A percentile compares a stretch with the other conserved stretches of the same genome.
phyloP scores from a whole-genome alignment of 352 stramenopile species.

The Phytopythium ostracodes region DNA sequence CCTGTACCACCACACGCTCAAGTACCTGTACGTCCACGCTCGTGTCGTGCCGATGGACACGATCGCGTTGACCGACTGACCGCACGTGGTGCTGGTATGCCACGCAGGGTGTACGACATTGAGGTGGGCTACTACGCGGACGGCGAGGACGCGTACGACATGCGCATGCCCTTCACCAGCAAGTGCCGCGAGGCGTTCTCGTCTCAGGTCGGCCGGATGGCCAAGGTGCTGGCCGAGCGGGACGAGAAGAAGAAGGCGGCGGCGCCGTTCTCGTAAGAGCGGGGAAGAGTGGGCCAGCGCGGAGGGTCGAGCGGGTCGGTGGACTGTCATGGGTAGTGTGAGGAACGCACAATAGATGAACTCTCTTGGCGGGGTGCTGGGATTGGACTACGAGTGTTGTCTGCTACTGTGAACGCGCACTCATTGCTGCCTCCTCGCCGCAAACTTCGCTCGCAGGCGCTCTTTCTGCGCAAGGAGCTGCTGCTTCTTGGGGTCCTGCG shows the following conservation, averaged over 20 bases:
- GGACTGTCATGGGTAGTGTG: no score
- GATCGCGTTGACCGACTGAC: conserved; percentile 2
- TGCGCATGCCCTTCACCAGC: conserved; percentile 94
- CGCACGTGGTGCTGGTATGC: not conserved
- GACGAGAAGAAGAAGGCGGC: conserved; percentile 32
- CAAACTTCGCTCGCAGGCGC: conserved; percentile 57
- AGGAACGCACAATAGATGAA: not conserved
- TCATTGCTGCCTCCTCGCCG: conserved; percentile 21
- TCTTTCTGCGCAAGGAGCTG: conserved; percentile 63
- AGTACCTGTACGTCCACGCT: conserved; percentile 90
- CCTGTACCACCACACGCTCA: conserved; percentile 97
- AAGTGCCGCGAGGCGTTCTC: conserved; percentile 87
- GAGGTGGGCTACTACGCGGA: conserved; percentile 99
- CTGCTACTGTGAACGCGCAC: not conserved
- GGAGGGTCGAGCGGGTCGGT: not conserved
- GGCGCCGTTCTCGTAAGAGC: conserved; percentile 14
- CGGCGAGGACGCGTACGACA: conserved; percentile 99
- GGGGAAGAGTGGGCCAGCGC: not conserved
- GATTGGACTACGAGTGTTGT: not conserved
- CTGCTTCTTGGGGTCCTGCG: conserved; percentile 50
- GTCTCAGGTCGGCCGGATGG: conserved; percentile 78
- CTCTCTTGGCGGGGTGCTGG: not conserved
- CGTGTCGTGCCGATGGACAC: not conserved
- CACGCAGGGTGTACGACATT: conserved; percentile 93
- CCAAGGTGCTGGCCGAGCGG: conserved; percentile 76